phyloP scores from a whole-genome alignment of 2,329 filamentous ascomycete species.

The Pseudogymnoascus sp. region DNA sequence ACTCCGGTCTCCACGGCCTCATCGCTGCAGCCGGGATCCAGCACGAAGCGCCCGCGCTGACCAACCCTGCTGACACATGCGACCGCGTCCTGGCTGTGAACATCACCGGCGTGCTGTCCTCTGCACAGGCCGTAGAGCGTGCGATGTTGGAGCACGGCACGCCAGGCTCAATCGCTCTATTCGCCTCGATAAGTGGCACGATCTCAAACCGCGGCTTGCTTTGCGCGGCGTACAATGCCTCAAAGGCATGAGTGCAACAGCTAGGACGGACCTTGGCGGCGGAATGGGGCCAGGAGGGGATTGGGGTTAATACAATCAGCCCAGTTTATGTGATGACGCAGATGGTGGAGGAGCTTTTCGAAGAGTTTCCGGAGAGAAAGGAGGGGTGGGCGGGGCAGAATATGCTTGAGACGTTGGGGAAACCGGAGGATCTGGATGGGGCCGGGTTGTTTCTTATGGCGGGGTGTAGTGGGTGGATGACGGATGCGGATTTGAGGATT shows the following conservation, averaged over 20 bases:
- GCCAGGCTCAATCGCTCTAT: constrained; percentile 58
- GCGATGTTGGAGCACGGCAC: constrained; percentile 56
- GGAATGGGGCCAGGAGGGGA: constrained; percentile 60
- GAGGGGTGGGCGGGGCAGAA: constrained; percentile 75
- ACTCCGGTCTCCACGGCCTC: constrained; percentile 70
- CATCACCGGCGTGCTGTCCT: constrained; percentile 77
- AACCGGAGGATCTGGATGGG: constrained; percentile 61
- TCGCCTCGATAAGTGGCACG: constrained; percentile 62
- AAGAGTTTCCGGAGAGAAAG: constrained; percentile 59
- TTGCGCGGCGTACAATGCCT: constrained; percentile 63
- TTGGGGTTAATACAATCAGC: constrained; percentile 73
- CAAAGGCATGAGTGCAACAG: constrained; percentile 66
- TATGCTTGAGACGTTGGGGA: constrained; percentile 66
- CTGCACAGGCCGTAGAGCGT: constrained; percentile 77
- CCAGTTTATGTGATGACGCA: constrained; percentile 73
- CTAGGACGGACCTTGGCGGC: constrained; percentile 60
- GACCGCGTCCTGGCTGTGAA: constrained; percentile 78
- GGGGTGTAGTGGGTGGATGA: constrained; percentile 63
- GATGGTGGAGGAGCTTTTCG: constrained; percentile 77
- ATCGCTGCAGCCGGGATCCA: constrained; percentile 65
- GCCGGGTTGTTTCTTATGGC: constrained; percentile 60
- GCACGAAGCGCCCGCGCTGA: constrained; percentile 73
- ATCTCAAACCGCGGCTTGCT: constrained; percentile 66
- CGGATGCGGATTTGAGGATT: constrained; percentile 32
- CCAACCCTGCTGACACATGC: constrained; percentile 67